Evolutionary conservation across 768 basidiomycete species (phyloP).

Genomic region (Boletus tomentosulus): DNA sequence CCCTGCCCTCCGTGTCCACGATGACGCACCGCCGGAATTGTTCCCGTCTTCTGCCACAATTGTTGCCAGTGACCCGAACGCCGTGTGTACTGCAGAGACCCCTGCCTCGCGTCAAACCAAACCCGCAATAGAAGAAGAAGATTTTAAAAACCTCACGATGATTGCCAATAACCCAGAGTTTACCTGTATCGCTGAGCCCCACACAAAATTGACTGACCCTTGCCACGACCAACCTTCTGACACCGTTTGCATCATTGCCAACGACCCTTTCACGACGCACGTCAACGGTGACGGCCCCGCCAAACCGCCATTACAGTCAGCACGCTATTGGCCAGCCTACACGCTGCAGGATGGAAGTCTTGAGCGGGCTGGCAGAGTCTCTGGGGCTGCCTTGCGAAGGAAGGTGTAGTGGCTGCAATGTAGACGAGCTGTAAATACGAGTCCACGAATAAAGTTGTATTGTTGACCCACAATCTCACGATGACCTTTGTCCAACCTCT

Average conservation of each 20-base stretch:
- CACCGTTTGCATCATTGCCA: constrained; percentile 17
- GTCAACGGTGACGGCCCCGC: neutral
- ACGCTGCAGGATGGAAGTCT: constrained; percentile 70
- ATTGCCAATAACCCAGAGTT: constrained; percentile 18
- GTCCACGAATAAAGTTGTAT: neutral
- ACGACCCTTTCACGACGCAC: constrained; percentile 14
- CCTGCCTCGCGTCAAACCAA: neutral
- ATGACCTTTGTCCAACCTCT: constrained; percentile 20
- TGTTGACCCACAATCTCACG: neutral
- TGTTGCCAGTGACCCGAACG: constrained; percentile 17
- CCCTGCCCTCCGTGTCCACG: constrained; percentile 59
- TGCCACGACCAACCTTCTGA: constrained; percentile 1
- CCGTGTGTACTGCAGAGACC: constrained; percentile 15
- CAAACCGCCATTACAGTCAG: constrained; percentile 4
- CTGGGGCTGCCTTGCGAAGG: constrained; percentile 15
- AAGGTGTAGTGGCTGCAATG: neutral
- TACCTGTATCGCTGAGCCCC: constrained; percentile 16
- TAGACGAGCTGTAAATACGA: neutral
- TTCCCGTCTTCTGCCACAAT: constrained; percentile 20
- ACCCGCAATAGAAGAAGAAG: neutral
- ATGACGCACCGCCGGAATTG: constrained; percentile 5
- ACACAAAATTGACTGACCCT: neutral
- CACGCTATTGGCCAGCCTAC: constrained; percentile 72
- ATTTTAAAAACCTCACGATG: constrained; percentile 9
- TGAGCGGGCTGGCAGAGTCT: constrained; percentile 66